Evolutionary conservation across 768 basidiomycete species (phyloP).

Genomic region (Tricholoma sp.): DNA sequence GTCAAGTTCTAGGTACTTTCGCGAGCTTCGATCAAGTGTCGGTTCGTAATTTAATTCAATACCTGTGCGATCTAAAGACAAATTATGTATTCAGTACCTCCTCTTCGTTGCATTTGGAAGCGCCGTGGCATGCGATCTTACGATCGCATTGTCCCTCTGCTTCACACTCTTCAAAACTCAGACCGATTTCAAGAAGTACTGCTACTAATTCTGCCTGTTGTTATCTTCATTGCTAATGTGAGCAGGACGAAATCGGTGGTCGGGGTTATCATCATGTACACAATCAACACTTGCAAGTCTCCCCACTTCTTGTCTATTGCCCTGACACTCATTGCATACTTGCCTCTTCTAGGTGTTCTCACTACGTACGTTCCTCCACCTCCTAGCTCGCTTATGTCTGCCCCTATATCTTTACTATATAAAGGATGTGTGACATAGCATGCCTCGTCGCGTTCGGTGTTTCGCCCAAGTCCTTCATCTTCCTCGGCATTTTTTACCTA

Average conservation of each 20-base stretch:
- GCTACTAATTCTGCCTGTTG: background rate
- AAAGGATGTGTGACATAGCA: constrained; percentile 23
- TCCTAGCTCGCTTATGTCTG: background rate
- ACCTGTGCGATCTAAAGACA: background rate
- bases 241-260: constrained; percentile 40
- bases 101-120: constrained; percentile 25
- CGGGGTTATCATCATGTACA: constrained; percentile 38
- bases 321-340: background rate
- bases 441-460: constrained; percentile 29
- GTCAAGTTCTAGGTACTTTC: constrained; percentile 20
- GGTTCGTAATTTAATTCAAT: constrained; percentile 7
- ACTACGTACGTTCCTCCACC: constrained; percentile 21
- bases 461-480: constrained; percentile 41
- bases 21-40: constrained; percentile 20
- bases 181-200: constrained; percentile 24
- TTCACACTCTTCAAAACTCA: constrained; percentile 23
- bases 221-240: background rate
- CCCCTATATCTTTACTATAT: background rate
- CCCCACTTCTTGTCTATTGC: background rate
- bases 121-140: constrained; percentile 34
- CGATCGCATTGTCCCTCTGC: constrained; percentile 33
- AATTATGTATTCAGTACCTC: constrained; percentile 17
- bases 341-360: constrained; percentile 20
- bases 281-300: constrained; percentile 42
- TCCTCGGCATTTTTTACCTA: constrained; percentile 39